phyloP scores from a whole-genome alignment of 495 filamentous ascomycete species.

The Penicillium malachiteum region DNA sequence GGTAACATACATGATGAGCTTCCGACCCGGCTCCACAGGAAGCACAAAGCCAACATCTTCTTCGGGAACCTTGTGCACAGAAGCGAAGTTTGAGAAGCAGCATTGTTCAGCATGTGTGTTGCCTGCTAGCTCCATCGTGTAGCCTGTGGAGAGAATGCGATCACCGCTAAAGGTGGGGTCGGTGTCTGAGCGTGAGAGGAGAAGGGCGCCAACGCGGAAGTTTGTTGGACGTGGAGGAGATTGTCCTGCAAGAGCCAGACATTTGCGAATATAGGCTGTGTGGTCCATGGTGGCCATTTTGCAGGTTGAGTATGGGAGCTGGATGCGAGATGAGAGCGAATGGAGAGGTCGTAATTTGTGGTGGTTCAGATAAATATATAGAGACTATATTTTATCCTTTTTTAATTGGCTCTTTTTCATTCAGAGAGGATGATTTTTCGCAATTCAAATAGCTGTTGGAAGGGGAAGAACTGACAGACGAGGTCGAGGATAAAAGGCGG shows the following conservation, averaged over 20 bases:
- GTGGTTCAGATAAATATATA: neutral
- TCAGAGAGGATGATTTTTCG: neutral
- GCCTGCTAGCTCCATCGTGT: slow-evolving; percentile 84
- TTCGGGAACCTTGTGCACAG: slow-evolving; percentile 49
- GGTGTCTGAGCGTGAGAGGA: slow-evolving; percentile 55
- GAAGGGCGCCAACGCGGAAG: slow-evolving; percentile 86
- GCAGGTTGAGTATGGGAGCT: neutral
- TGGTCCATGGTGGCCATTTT: slow-evolving; percentile 45
- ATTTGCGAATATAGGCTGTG: slow-evolving; percentile 64
- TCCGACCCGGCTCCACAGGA: slow-evolving; percentile 37
- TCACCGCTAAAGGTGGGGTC: slow-evolving; percentile 43
- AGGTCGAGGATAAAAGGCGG: slow-evolving; percentile 11
- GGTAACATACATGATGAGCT: slow-evolving; percentile 79
- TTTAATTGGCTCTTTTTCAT: neutral
- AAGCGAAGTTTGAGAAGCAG: slow-evolving; percentile 76
- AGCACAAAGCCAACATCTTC: slow-evolving; percentile 56
- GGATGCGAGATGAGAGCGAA: neutral
- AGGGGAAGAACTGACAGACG: neutral
- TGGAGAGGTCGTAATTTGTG: neutral
- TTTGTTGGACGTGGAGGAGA: slow-evolving; percentile 86
- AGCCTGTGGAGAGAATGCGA: slow-evolving; percentile 74
- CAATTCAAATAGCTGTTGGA: too few relatives aligned
- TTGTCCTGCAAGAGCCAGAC: slow-evolving; percentile 69
- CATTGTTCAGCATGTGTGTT: slow-evolving; percentile 97
- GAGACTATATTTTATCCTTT: neutral